Percentiles rank a stretch among this genome's conserved stretches.
Evolutionary conservation across 164 flowering plant species (phyloP).

Genomic region (Sextonia rubra): DNA sequence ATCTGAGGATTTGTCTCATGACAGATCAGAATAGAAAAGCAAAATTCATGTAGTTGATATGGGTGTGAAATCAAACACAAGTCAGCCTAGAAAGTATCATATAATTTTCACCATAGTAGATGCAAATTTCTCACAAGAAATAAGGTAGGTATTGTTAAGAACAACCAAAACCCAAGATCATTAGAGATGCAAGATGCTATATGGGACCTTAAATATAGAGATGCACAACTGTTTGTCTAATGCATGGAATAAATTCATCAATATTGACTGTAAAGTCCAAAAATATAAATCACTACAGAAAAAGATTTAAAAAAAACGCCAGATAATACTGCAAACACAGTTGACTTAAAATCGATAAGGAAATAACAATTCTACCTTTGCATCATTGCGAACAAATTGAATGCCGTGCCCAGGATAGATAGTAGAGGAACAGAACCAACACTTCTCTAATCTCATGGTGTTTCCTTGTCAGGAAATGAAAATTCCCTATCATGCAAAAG

Average conservation of each 20-base stretch:
- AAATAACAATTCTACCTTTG: slow-evolving; percentile 34
- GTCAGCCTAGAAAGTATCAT: too few species aligned
- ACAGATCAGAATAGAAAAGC: too few species aligned
- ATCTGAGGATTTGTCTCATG: too few species aligned
- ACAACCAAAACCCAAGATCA: not conserved
- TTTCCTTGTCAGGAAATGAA: not conserved
- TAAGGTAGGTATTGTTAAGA: too few species aligned
- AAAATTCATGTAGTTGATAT: too few species aligned
- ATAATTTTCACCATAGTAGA: too few species aligned
- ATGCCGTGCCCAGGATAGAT: slow-evolving; percentile 65
- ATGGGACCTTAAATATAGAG: not conserved
- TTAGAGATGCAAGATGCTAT: not conserved
- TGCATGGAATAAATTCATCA: not conserved
- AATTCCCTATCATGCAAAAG: not conserved
- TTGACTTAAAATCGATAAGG: not conserved
- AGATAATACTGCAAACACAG: not conserved
- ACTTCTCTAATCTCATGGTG: slow-evolving; percentile 49
- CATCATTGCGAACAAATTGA: slow-evolving; percentile 66
- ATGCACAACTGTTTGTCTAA: not conserved
- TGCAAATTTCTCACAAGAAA: too few species aligned
- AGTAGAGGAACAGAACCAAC: slow-evolving; percentile 67
- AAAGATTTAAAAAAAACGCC: not conserved
- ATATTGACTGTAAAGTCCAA: too few species aligned
- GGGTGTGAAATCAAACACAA: too few species aligned
- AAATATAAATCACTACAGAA: too few species aligned